These are phyloP conservation scores for Yamadazyma olivae DNA, from an alignment of 805 yeast species.

Conservation along the genomic window DNA sequence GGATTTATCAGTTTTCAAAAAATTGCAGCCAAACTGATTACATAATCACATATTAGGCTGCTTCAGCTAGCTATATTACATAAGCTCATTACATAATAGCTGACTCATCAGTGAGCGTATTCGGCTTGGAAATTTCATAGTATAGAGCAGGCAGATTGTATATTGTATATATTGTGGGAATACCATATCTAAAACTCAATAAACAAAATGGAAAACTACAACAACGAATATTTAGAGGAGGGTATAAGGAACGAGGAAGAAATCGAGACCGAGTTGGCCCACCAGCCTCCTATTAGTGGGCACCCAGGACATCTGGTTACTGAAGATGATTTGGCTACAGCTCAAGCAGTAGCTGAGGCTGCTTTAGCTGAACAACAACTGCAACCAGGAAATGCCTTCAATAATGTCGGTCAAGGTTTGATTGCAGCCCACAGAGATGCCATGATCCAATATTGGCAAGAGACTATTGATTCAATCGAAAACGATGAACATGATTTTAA, in stretches of 20 bases:
- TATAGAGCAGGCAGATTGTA: no score
- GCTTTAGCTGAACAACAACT: slow-evolving; percentile 43
- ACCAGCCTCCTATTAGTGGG: not conserved
- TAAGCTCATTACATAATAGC: no score
- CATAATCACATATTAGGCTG: no score
- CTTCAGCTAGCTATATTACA: no score
- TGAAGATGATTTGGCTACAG: slow-evolving; percentile 41
- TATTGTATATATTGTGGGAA: no score
- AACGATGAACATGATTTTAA: slow-evolving; percentile 87
- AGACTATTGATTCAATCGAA: slow-evolving; percentile 86
- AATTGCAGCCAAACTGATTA: no score
- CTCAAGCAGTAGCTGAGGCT: slow-evolving; percentile 47
- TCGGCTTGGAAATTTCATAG: no score
- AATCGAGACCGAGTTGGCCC: not conserved
- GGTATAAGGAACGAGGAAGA: slow-evolving; percentile 7
- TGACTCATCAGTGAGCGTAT: no score
- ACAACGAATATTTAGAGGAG: slow-evolving; percentile 12
- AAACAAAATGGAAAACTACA: slow-evolving; percentile 11
- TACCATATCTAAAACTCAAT: no score
- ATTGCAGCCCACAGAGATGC: slow-evolving; percentile 76
- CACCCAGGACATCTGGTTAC: slow-evolving; percentile 25
- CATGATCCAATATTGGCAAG: slow-evolving; percentile 98
- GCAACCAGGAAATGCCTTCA: slow-evolving; percentile 64
- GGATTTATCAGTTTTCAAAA: no score
- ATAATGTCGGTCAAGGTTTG: slow-evolving; percentile 91